Evolutionary conservation across 345 rosid genomes (phyloP).

Genomic region (Salix viminalis): DNA sequence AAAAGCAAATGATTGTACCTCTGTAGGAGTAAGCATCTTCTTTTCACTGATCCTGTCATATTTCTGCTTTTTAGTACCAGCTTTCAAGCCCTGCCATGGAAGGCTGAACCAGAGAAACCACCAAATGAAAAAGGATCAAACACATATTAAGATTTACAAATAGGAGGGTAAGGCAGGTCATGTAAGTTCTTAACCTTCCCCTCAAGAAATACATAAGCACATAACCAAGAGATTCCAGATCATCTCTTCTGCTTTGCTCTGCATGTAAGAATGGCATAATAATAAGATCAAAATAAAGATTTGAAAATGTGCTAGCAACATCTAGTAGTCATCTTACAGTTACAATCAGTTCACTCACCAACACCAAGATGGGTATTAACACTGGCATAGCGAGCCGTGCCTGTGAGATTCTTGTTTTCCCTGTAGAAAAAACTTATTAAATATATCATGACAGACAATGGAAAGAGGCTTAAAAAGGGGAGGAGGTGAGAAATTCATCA

Average conservation of each 20-base stretch:
- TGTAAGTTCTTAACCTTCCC: slow-evolving; percentile 60
- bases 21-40: slow-evolving; percentile 81
- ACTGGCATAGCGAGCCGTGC: slow-evolving; percentile 97
- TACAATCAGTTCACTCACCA: slow-evolving; percentile 47
- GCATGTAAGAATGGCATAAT: slow-evolving; percentile 17
- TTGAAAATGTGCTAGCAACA: neutral
- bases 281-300: neutral
- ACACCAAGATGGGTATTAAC: slow-evolving; percentile 96
- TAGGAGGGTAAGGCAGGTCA: neutral
- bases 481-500: neutral
- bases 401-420: slow-evolving; percentile 96
- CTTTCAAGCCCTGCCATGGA: slow-evolving; percentile 97
- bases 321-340: neutral
- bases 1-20: slow-evolving; percentile 44
- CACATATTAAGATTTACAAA: neutral
- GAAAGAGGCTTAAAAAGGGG: slow-evolving; percentile 1
- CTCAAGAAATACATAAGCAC: slow-evolving; percentile 93
- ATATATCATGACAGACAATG: slow-evolving; percentile 1
- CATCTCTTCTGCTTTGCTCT: slow-evolving; percentile 99
- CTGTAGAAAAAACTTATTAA: slow-evolving; percentile 34
- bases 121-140: slow-evolving; percentile 11
- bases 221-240: slow-evolving; percentile 98
- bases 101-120: slow-evolving; percentile 50
- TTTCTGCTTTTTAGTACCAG: slow-evolving; percentile 94
- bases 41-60: slow-evolving; percentile 96